Conservation (phyloP, 1,139 yeast genomes). For the Protomyces arabidopsidicola region DNA sequence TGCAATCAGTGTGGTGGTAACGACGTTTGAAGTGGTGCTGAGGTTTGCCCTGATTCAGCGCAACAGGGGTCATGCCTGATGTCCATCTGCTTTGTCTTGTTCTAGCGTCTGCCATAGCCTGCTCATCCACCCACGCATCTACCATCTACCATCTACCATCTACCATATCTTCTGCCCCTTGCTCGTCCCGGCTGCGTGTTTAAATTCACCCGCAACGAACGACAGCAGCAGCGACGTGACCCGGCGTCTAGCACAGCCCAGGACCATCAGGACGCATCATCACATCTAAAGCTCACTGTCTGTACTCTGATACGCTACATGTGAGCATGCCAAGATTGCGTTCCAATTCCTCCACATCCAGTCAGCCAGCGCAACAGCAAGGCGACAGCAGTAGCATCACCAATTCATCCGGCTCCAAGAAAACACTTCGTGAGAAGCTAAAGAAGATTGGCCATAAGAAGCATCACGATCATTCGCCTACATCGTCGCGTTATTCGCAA, state of each 20-base stretch:
- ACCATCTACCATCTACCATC: too few relatives aligned
- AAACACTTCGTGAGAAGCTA: not conserved
- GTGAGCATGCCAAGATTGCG: not conserved
- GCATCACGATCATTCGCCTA: not conserved
- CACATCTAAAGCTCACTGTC: too few relatives aligned
- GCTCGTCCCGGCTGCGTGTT: too few relatives aligned
- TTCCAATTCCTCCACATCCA: not conserved
- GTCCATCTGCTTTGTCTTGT: not conserved
- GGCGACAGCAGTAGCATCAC: not conserved
- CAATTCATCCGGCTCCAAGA: not conserved
- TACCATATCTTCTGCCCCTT: too few relatives aligned
- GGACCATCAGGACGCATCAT: too few relatives aligned
- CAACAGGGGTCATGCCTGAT: not conserved
- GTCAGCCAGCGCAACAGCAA: not conserved
- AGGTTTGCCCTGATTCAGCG: conserved; percentile 25
- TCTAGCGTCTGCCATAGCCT: not conserved
- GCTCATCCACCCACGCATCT: too few relatives aligned
- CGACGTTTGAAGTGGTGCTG: conserved; percentile 27
- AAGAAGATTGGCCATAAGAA: not conserved
- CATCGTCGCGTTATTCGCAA: not conserved
- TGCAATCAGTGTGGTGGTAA: conserved; percentile 51
- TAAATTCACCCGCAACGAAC: too few relatives aligned
- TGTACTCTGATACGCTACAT: too few relatives aligned
- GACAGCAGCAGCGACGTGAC: too few relatives aligned
- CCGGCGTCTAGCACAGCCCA: too few relatives aligned